Percentiles rank a stretch among this genome's conserved stretches.
Conservation (phyloP, 2,329 filamentous ascomycete species). For the Penicillium sp. region DNA sequence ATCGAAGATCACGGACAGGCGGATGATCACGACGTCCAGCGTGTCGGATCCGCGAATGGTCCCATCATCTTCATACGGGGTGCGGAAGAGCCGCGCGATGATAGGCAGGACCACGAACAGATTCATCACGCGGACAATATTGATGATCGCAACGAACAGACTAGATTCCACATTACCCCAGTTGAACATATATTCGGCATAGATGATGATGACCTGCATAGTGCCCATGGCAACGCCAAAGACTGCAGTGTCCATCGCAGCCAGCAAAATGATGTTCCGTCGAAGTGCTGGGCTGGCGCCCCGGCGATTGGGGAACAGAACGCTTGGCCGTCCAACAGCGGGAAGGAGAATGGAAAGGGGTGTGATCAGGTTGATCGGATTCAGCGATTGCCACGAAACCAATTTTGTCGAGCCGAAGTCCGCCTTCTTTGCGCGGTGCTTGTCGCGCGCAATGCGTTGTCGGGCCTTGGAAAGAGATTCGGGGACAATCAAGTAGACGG, state of each 20-base stretch:
- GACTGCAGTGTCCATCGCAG: conserved; percentile 75
- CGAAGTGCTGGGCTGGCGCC: conserved; percentile 62
- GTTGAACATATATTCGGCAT: conserved; percentile 72
- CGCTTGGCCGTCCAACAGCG: conserved; percentile 38
- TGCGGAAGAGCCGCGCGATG: conserved; percentile 71
- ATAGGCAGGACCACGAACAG: conserved; percentile 73
- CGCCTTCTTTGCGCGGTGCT: conserved; percentile 50
- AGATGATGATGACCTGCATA: conserved; percentile 78
- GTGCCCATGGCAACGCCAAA: conserved; percentile 79
- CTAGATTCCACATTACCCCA: conserved; percentile 82
- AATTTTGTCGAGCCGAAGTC: conserved; percentile 33
- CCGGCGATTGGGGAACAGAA: conserved; percentile 48
- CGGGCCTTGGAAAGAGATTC: conserved; percentile 77
- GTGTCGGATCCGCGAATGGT: conserved; percentile 67
- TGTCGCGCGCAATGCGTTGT: conserved; percentile 68
- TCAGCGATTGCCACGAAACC: conserved; percentile 33
- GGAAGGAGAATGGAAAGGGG: conserved; percentile 78
- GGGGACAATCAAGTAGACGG: conserved; percentile 69
- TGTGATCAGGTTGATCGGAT: conserved; percentile 65
- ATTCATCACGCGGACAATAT: conserved; percentile 69
- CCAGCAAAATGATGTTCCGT: conserved; percentile 77
- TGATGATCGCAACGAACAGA: conserved; percentile 76
- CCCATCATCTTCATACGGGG: conserved; percentile 34
- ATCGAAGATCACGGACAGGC: conserved; percentile 72
- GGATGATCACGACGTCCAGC: conserved; percentile 75